Evolutionary conservation across 306 rosid genomes (phyloP).

Genomic region (Castanospermum australe): DNA sequence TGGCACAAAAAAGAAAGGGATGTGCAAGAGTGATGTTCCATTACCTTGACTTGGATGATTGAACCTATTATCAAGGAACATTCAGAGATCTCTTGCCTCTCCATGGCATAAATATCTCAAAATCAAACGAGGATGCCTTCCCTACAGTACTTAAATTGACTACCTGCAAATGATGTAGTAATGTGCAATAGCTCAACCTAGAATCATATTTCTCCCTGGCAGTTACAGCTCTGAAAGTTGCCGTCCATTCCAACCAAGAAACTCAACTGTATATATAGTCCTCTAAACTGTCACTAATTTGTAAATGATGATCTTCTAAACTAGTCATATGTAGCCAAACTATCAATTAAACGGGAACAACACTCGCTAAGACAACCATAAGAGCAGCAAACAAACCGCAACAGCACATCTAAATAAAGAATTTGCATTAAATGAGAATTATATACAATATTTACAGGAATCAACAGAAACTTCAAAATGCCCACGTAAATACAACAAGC

Average conservation of each 20-base stretch:
- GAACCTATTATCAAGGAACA: not conserved
- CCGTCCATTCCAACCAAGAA: not conserved
- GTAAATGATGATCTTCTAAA: not conserved
- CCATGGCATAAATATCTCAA: not conserved
- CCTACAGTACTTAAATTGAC: not conserved
- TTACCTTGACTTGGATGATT: not conserved
- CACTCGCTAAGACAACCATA: not conserved
- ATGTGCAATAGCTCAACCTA: not conserved
- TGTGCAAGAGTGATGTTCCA: not conserved
- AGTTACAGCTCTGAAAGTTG: no score
- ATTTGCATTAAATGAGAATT: not conserved
- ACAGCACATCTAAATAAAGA: not conserved
- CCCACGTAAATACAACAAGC: not conserved
- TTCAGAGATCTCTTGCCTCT: not conserved
- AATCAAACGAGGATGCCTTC: not conserved
- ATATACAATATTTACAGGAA: constrained; percentile 21
- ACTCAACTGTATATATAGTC: no score
- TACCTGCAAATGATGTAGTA: not conserved
- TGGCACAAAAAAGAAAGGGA: not conserved
- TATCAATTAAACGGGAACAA: not conserved
- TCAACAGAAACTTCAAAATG: not conserved
- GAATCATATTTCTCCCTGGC: not conserved
- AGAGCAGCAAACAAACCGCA: no score
- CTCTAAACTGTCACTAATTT: not conserved
- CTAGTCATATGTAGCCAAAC: not conserved